A percentile compares a stretch with the other conserved stretches of the same genome.
Evolutionary conservation across 148 eudicot genomes (phyloP).

Genomic region (Fagopyrum esculentum): DNA sequence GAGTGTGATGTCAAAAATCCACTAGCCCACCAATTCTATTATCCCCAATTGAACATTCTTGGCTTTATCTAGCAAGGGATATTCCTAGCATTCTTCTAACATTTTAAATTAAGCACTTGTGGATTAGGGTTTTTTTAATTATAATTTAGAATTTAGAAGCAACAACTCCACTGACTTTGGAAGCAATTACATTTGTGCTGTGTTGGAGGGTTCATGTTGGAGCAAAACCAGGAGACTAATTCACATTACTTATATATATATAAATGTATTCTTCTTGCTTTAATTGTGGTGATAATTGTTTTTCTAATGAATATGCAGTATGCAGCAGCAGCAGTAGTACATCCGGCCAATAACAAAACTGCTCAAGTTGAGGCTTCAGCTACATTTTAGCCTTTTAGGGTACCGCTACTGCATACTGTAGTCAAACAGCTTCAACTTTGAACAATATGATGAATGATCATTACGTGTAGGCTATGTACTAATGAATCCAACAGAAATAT

Average conservation of each 20-base stretch:
- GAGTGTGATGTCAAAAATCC: constrained; percentile 8
- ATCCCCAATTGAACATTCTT: not conserved
- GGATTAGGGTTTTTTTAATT: not conserved
- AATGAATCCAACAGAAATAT: not conserved
- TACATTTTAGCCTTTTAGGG: no score
- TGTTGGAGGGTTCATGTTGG: constrained; percentile 4
- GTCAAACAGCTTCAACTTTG: no score
- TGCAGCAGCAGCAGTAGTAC: not conserved
- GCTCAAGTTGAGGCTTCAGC: not conserved
- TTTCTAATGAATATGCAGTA: not conserved
- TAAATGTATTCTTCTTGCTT: not conserved
- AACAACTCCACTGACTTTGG: constrained; percentile 18
- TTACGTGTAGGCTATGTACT: no score
- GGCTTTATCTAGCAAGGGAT: not conserved
- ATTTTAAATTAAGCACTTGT: constrained; percentile 4
- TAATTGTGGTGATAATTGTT: not conserved
- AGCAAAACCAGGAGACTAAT: constrained; percentile 10
- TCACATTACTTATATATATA: not conserved
- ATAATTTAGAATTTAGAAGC: not conserved
- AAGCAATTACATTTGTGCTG: constrained; percentile 8
- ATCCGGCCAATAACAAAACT: not conserved
- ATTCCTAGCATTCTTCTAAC: not conserved
- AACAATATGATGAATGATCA: no score
- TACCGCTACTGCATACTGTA: no score
- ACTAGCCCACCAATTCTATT: constrained; percentile 1